Conservation (phyloP, 345 rosid species). For the Ailanthus altissimus region DNA sequence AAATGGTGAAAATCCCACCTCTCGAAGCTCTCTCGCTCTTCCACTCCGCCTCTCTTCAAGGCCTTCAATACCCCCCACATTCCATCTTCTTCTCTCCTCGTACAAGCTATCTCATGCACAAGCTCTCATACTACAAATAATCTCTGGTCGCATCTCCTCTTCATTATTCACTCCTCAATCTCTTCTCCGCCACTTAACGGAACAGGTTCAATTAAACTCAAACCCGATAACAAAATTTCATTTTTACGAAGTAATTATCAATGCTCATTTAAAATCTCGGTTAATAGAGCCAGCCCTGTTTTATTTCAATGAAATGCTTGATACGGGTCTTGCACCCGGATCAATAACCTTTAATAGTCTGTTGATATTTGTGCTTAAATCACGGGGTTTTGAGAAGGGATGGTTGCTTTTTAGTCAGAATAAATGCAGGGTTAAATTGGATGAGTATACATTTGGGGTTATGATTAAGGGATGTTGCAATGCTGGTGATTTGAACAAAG, state of each 20-base stretch:
- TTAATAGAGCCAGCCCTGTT: constrained; percentile 41
- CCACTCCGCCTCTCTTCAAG: constrained; percentile 32
- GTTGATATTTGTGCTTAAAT: constrained; percentile 41
- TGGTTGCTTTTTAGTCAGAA: constrained; percentile 45
- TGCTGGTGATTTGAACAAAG: constrained; percentile 48
- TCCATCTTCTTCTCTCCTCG: constrained; percentile 50
- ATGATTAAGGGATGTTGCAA: constrained; percentile 72
- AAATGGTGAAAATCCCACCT: constrained; percentile 60
- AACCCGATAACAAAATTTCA: constrained; percentile 19
- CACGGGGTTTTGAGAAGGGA: constrained; percentile 40
- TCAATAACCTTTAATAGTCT: constrained; percentile 50
- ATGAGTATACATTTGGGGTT: constrained; percentile 69
- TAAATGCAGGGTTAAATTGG: constrained; percentile 39
- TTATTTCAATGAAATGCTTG: constrained; percentile 52
- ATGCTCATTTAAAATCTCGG: constrained; percentile 47
- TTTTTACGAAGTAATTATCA: constrained; percentile 54
- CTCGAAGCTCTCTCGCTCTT: constrained; percentile 45
- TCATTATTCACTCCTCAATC: constrained; percentile 46
- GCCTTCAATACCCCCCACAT: constrained; percentile 50
- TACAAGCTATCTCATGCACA: constrained; percentile 46
- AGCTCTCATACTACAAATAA: constrained; percentile 45
- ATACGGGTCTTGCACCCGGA: constrained; percentile 43
- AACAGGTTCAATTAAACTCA: constrained; percentile 18
- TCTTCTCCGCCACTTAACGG: constrained; percentile 42
- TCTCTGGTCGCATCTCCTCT: constrained; percentile 51